Evolutionary conservation across 169 alveolate species (phyloP), one percentile per base, ranked within the genome.

Genomic region (Cryptosporidium tyzzeri): DNA sequence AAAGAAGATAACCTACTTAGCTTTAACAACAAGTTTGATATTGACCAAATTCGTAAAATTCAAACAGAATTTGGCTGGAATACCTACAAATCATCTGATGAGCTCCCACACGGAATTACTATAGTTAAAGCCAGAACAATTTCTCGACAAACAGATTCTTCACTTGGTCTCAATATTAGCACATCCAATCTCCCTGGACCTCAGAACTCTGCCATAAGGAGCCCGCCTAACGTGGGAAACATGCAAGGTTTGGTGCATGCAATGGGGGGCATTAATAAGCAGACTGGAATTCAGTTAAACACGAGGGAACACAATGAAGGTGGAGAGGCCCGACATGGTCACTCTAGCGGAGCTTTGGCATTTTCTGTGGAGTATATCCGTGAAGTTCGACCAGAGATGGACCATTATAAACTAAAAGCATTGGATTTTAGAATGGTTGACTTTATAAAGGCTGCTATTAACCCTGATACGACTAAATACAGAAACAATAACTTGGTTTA

Each of bases 311-410:
- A 65, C 21, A 35, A n/a, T n/a, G 50, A 65, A 29, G 48, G 71
- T 29, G 51, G 51, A 31, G 71, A 65, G 21, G 3, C 31, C 21
- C 18, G 26, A n/a, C 48, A 65, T 31, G 71, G 71, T 7, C 53
- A 37, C 53, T 12, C 71, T 51, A 14, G 51, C 6, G 71, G 71
- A 23, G 0, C 37, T 8, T 21, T 45, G 44, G 67, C 65, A 21
- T 35, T 70, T 29, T 80, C 75, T 18, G 67, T 62, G 45, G 89
- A 80, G 3, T 80, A 80, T 18, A 37, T 61, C 67, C 61, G 67
- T 6, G 89, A 80, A 33, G 44, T 80, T 2, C 21, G 89, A 33
- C 89, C 89, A 31, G 89, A 80, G 31, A 37, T 80, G 48, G 89
- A 80, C 23, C 39, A n/a, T 29, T 48, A 23, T 33, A 37, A 50